Conservation (phyloP, 495 filamentous ascomycete genomes). For the Trichoderma orchidacearum region DNA sequence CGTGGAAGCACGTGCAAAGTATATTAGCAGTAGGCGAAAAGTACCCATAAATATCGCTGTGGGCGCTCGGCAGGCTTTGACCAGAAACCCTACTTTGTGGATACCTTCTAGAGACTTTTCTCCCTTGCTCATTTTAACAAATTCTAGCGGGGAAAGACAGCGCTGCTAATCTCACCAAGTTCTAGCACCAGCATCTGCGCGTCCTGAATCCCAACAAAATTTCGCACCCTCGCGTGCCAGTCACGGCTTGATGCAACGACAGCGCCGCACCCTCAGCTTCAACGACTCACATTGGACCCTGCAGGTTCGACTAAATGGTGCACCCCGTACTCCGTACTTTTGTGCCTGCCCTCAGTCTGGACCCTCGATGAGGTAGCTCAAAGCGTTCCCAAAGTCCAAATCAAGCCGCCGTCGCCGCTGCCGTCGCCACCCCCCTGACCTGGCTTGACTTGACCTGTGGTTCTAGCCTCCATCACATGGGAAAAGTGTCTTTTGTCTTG, state of each 20-base stretch:
- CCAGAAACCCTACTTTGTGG: neutral
- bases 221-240: neutral
- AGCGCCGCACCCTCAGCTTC: neutral
- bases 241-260: neutral
- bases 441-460: neutral
- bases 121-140: neutral
- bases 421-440: neutral
- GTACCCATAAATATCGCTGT: too few relatives aligned
- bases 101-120: neutral
- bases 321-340: too few relatives aligned
- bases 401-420: neutral
- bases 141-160: too few relatives aligned
- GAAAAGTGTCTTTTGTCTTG: too few relatives aligned
- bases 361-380: too few relatives aligned
- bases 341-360: neutral
- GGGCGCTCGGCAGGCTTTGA: too few relatives aligned
- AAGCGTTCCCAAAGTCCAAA: neutral
- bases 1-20: neutral
- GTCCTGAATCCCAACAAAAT: neutral
- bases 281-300: neutral
- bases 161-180: neutral
- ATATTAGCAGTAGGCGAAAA: neutral
- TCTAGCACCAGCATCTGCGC: neutral
- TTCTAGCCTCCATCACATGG: neutral
- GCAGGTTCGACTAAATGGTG: too few relatives aligned